phyloP scores from a whole-genome alignment of 768 basidiomycete genomes.

The Leccinellum luteum region DNA sequence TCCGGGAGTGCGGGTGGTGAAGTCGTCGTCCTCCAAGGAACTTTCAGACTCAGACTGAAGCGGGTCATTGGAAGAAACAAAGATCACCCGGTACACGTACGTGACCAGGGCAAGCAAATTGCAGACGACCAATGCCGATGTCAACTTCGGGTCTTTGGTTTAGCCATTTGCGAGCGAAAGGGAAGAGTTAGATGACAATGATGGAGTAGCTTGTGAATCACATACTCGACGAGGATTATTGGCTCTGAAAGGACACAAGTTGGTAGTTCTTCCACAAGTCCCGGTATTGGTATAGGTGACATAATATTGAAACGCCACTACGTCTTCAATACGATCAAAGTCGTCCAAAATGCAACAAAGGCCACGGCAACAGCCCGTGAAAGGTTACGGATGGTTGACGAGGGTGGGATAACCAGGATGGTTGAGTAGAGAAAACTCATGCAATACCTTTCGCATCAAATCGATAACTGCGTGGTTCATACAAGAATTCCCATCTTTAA shows the following conservation, averaged over 20 bases:
- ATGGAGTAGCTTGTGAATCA: background rate
- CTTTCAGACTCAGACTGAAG: background rate
- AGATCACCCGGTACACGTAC: conserved; percentile 6
- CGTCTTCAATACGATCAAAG: background rate
- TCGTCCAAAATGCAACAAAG: conserved; percentile 1
- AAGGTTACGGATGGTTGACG: background rate
- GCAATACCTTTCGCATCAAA: background rate
- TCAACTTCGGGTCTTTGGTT: background rate
- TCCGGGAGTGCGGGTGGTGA: conserved; percentile 2
- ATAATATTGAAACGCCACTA: background rate
- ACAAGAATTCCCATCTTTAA: background rate
- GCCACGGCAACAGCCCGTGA: background rate
- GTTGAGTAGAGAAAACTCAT: background rate
- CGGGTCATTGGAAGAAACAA: background rate
- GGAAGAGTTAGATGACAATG: background rate
- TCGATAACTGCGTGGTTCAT: background rate
- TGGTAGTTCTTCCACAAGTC: background rate
- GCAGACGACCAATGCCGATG: conserved; percentile 7
- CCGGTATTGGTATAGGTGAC: background rate
- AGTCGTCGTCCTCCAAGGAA: conserved; percentile 6
- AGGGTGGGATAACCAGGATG: background rate
- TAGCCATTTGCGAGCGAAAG: background rate
- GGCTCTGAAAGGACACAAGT: background rate
- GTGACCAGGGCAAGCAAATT: conserved; percentile 16
- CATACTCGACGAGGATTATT: background rate